Conservation (phyloP, 169 alveolate genomes). For the Fabrea salina region DNA sequence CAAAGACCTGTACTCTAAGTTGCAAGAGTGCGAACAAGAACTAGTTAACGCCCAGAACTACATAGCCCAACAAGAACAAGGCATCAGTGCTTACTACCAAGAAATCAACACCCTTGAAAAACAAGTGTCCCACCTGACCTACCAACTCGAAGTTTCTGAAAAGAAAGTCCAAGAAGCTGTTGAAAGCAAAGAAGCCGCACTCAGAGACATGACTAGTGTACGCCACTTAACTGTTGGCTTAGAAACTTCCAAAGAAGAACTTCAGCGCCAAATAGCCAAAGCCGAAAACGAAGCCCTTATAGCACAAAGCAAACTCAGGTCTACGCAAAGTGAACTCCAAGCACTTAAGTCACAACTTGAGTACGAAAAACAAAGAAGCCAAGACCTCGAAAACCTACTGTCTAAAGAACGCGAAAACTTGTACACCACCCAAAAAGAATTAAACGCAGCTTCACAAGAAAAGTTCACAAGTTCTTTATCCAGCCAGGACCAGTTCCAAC, state of each 20-base stretch:
- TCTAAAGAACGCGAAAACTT: conserved; percentile 15
- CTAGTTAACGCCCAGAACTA: conserved; percentile 9
- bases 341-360: conserved; percentile 2
- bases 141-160: conserved; percentile 19
- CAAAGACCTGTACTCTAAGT: neutral
- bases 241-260: conserved; percentile 12
- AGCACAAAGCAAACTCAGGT: neutral
- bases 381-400: conserved; percentile 13
- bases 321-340: conserved; percentile 1
- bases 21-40: conserved; percentile 28
- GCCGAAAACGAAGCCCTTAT: neutral
- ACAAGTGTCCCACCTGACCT: conserved; percentile 20
- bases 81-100: neutral
- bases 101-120: conserved; percentile 29
- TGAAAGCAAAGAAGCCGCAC: neutral
- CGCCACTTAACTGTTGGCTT: neutral
- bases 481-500: neutral
- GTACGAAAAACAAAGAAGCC: conserved; percentile 5
- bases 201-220: neutral
- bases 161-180: conserved; percentile 4
- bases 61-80: conserved; percentile 13
- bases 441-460: neutral
- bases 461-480: neutral
- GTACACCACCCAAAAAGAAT: neutral
- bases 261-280: neutral